These are phyloP conservation scores for Nepenthes gracilis DNA, from an alignment of 148 eudicot species.

Conservation along the genomic window DNA sequence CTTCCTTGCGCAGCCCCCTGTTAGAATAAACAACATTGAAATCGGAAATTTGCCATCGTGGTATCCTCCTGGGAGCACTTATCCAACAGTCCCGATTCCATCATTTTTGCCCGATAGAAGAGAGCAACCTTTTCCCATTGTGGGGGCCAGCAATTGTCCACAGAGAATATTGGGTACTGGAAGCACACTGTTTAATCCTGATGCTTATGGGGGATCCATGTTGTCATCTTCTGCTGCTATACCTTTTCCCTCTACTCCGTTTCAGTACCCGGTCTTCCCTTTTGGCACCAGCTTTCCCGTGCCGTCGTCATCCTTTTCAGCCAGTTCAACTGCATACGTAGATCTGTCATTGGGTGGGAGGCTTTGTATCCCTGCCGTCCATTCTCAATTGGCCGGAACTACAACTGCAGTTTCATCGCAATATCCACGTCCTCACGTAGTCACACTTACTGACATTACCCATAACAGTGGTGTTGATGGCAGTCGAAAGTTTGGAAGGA, in stretches of 20 bases:
- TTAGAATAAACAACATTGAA: constrained; percentile 14
- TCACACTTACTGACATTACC: constrained; percentile 41
- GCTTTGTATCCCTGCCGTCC: constrained; percentile 38
- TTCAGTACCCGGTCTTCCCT: constrained; percentile 67
- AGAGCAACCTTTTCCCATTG: constrained; percentile 38
- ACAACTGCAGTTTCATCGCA: constrained; percentile 42
- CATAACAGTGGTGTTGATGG: constrained; percentile 30
- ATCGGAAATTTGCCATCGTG: constrained; percentile 21
- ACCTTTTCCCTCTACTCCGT: constrained; percentile 35
- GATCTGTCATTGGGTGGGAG: constrained; percentile 53
- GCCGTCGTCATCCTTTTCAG: constrained; percentile 37
- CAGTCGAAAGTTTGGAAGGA: constrained; percentile 50
- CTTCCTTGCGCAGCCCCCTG: constrained; percentile 22
- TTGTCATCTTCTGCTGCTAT: constrained; percentile 78
- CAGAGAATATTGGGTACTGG: constrained; percentile 46
- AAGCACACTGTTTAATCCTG: constrained; percentile 35
- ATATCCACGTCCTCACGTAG: constrained; percentile 50
- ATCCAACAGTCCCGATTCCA: constrained; percentile 48
- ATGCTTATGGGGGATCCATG: constrained; percentile 60
- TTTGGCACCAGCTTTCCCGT: constrained; percentile 58
- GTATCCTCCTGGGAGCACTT: constrained; percentile 48
- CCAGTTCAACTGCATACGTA: constrained; percentile 40
- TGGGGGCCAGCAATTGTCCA: constrained; percentile 31
- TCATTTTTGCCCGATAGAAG: constrained; percentile 48
- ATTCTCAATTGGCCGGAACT: constrained; percentile 55